These are phyloP conservation scores for Nephelium lappaceum DNA, from an alignment of 345 rosid genomes.

Conservation along the genomic window DNA sequence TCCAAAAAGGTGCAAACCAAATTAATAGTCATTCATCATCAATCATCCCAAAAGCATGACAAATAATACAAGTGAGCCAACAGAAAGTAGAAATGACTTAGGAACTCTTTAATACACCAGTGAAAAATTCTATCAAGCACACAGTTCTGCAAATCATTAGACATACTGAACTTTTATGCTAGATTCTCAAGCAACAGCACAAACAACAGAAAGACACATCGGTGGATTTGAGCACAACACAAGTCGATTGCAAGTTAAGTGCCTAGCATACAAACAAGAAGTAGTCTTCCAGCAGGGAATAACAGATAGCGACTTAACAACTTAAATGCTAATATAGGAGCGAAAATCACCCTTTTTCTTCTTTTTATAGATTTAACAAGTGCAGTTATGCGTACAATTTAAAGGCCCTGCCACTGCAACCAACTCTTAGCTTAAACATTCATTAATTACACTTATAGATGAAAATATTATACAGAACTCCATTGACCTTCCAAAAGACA, in stretches of 20 bases:
- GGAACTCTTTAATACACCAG: no score
- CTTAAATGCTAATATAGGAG: background rate
- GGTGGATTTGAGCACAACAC: background rate
- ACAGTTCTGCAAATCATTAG: no score
- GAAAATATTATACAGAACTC: background rate
- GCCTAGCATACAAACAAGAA: background rate
- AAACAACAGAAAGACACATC: background rate
- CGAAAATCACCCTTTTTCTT: background rate
- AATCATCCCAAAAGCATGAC: background rate
- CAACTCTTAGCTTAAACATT: background rate
- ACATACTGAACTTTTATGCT: background rate
- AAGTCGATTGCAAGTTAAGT: background rate
- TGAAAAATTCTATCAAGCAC: no score
- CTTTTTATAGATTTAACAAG: background rate
- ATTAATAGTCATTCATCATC: background rate
- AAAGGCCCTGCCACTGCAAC: background rate
- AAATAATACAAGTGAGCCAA: background rate
- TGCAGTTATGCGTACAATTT: background rate
- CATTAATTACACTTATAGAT: background rate
- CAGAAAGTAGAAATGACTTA: background rate
- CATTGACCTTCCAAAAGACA: background rate
- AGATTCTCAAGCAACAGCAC: no score
- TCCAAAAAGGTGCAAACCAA: constrained; percentile 10
- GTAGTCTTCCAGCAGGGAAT: background rate
- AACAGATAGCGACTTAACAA: background rate